phyloP scores from a whole-genome alignment of 2,329 filamentous ascomycete genomes.

The Cladosporium halotolerans region DNA sequence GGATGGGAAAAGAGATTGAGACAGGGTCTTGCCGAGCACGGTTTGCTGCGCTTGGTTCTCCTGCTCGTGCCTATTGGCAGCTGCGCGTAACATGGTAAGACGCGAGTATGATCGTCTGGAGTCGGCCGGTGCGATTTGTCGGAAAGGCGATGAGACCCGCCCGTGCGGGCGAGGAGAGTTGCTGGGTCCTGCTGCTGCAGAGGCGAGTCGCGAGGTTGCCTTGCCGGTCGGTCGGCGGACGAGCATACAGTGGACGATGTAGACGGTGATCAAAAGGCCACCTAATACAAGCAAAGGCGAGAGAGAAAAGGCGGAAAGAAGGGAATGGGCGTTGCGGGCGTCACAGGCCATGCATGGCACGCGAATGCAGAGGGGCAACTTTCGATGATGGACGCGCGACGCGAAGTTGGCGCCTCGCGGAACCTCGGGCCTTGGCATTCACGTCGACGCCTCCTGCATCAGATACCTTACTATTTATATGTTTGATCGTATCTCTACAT shows the following conservation, averaged over 20 bases:
- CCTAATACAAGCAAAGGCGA: neutral
- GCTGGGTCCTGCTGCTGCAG: neutral
- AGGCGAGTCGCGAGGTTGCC: constrained; percentile 8
- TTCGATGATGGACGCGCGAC: neutral
- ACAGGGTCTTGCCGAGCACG: constrained; percentile 15
- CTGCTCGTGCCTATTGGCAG: constrained; percentile 31
- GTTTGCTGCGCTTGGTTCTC: constrained; percentile 24
- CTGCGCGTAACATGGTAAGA: constrained; percentile 6
- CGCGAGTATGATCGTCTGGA: neutral
- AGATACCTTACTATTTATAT: no score
- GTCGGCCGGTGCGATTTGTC: neutral
- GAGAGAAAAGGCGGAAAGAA: neutral
- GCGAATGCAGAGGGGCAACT: neutral
- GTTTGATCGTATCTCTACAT: no score
- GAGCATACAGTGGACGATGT: constrained; percentile 10
- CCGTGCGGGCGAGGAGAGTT: constrained; percentile 1
- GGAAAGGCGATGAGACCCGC: constrained; percentile 5
- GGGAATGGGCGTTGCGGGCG: neutral
- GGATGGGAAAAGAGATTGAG: constrained; percentile 49
- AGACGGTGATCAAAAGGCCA: neutral
- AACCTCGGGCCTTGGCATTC: no score
- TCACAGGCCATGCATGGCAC: constrained; percentile 4
- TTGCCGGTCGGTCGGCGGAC: constrained; percentile 7
- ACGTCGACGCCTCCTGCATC: no score
- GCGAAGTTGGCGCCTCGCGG: no score